Percentiles rank a stretch among this genome's conserved stretches.
Evolutionary conservation across 805 yeast species (phyloP).

Genomic region (Sugiyamaella smithiae): DNA sequence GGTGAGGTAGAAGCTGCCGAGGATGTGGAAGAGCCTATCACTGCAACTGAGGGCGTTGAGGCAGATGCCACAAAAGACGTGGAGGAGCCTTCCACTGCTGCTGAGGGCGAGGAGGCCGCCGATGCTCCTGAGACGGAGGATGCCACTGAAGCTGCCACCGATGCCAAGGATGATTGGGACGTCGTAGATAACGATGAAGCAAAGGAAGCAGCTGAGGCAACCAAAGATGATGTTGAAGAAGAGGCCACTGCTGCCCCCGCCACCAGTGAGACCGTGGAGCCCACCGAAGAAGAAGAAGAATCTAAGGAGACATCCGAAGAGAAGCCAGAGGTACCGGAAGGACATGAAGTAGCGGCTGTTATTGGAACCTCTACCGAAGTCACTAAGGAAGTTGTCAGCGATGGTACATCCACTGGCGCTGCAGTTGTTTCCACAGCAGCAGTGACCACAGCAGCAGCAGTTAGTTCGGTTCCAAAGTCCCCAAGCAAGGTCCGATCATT

Average conservation of each 20-base stretch:
- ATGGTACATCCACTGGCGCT: too few species aligned
- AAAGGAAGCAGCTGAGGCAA: conserved; percentile 1
- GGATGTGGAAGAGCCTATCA: conserved; percentile 18
- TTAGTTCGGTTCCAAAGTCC: conserved; percentile 1
- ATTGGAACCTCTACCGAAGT: background rate
- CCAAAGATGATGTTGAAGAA: background rate
- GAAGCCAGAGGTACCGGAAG: conserved; percentile 12
- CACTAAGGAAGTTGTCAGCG: background rate
- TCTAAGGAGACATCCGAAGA: conserved; percentile 20
- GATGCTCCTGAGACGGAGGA: background rate
- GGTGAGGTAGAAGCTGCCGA: conserved; percentile 28
- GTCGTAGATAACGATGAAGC: conserved; percentile 4
- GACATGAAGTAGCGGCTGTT: conserved; percentile 2
- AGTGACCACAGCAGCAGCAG: conserved; percentile 1
- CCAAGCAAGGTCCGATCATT: conserved; percentile 5
- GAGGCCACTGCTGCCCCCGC: background rate
- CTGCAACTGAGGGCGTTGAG: conserved; percentile 12
- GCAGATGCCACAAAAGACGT: conserved; percentile 16
- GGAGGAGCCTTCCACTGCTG: conserved; percentile 2
- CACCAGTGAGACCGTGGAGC: background rate
- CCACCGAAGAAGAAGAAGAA: background rate
- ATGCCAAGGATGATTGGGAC: conserved; percentile 10
- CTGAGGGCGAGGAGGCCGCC: background rate
- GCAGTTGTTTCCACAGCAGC: too few species aligned
- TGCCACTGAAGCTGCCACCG: conserved; percentile 11